Evolutionary conservation across 192 early-diverging fungal genomes (phyloP).

Genomic region (Gonapodya prolifera): DNA sequence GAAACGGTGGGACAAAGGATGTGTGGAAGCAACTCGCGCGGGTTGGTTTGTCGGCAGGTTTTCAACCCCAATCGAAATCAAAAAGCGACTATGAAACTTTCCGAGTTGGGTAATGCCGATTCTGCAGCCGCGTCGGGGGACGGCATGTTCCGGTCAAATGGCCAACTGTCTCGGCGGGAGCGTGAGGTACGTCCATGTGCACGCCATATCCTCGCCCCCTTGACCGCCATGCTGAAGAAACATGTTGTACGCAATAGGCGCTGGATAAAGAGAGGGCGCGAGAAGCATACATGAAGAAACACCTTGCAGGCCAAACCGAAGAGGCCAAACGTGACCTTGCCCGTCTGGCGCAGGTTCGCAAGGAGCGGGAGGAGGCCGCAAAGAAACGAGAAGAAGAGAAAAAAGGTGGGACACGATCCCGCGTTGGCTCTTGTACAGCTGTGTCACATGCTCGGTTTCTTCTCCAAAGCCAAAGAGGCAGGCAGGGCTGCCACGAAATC

Average conservation of each 20-base stretch:
- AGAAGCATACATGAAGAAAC: not conserved
- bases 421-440: not conserved
- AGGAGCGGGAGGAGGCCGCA: not conserved
- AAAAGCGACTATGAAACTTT: not conserved
- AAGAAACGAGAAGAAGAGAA: not conserved
- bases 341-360: not conserved
- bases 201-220: no score
- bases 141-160: not conserved
- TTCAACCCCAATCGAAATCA: not conserved
- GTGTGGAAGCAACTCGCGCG: not conserved
- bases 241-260: no score
- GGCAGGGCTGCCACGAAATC: not conserved
- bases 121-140: not conserved
- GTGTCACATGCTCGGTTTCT: not conserved
- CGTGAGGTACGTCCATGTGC: not conserved
- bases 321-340: not conserved
- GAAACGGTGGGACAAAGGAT: not conserved
- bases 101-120: not conserved
- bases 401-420: not conserved
- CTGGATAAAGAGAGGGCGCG: not conserved
- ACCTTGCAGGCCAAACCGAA: not conserved
- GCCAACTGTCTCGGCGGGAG: not conserved
- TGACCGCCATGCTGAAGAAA: no score
- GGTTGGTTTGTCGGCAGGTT: no score
- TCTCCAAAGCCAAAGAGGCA: not conserved